Base-by-base conservation (phyloP, 192 early-diverging fungal species). In the Entomortierella chlamydospora region DNA sequence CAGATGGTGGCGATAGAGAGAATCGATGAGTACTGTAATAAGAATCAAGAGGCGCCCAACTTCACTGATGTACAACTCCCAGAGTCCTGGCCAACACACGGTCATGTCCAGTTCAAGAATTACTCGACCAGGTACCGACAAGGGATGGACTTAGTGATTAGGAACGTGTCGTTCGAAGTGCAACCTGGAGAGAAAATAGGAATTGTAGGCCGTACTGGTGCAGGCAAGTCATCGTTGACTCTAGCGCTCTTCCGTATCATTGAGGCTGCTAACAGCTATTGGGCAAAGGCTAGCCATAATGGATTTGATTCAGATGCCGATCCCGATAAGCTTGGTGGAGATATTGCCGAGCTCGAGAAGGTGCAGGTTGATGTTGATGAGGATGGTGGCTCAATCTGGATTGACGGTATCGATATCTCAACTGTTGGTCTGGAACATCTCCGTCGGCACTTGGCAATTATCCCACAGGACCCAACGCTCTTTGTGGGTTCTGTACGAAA, bases 101-200 rank as follows among this genome's bases (percentile, higher is more conserved):
- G 96, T 26, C 50, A 61, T 28, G 86, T 97, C 52, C 84, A 88
- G 65, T 95, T 94, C 81, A 79, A 83, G 28, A 70, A 90, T 54
- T 95, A 93, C 64, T 88, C 91, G 10, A 91, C 93, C 0, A 87
- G 94, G 17, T 97, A 97, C 73, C 87, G 95, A 20, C 78, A 87
- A 4, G 94, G 85, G 0, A 83, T 97, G 53, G 92, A 93, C 71
- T 78, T 95, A 30, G 94, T 94, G 3, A 84, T 97, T 9, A 88
- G 86, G 50, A 86, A 83, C 29, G 80, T 99, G 20, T 87, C 87
- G 11, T 89, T 73, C 23, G 34, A 52, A 22, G 64, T 71, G n/a
- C 58, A 64, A 13, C 68, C 67, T 29, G 78, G 66, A 13, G 68
- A 82, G 76, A 95, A 94, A 61, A 90, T 98, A 66, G 95, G 94